phyloP scores from a whole-genome alignment of 2,329 filamentous ascomycete species.

The Scedosporium apiospermum region DNA sequence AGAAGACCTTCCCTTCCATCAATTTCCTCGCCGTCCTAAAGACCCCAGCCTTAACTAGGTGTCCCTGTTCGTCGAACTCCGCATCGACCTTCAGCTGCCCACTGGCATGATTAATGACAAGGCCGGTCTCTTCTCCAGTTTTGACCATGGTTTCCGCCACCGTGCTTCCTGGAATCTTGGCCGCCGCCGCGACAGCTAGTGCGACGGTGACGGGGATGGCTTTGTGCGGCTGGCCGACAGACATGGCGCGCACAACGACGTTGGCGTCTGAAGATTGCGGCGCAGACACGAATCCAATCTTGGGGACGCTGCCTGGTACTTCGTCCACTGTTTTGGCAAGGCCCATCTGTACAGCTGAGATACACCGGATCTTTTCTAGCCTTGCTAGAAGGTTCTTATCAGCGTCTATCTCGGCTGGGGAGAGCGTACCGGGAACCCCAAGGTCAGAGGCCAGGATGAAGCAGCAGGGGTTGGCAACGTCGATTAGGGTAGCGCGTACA shows the following conservation, averaged over 20 bases:
- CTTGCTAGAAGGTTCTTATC: constrained; percentile 30
- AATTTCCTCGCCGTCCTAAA: constrained; percentile 36
- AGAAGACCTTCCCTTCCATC: constrained; percentile 32
- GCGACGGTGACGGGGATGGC: constrained; percentile 48
- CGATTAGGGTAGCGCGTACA: constrained; percentile 46
- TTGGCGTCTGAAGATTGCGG: constrained; percentile 22
- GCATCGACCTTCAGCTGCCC: constrained; percentile 33
- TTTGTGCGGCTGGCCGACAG: constrained; percentile 46
- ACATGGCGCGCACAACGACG: constrained; percentile 36
- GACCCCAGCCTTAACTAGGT: constrained; percentile 27
- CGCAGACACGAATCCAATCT: constrained; percentile 47
- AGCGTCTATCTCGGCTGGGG: constrained; percentile 43
- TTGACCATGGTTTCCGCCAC: constrained; percentile 20
- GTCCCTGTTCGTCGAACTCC: constrained; percentile 23
- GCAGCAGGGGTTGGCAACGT: constrained; percentile 54
- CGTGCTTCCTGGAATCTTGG: constrained; percentile 30
- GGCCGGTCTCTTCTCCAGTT: constrained; percentile 16
- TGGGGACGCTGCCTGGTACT: constrained; percentile 50
- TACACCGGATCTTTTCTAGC: constrained; percentile 46
- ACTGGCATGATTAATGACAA: constrained; percentile 35
- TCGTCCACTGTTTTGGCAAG: constrained; percentile 28
- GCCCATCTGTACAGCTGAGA: constrained; percentile 52
- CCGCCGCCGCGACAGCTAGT: constrained; percentile 39
- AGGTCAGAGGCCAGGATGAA: constrained; percentile 49
- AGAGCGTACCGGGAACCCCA: constrained; percentile 36